Base-by-base conservation (phyloP, 345 rosid genomes). In the Eucalyptus polybractea region DNA sequence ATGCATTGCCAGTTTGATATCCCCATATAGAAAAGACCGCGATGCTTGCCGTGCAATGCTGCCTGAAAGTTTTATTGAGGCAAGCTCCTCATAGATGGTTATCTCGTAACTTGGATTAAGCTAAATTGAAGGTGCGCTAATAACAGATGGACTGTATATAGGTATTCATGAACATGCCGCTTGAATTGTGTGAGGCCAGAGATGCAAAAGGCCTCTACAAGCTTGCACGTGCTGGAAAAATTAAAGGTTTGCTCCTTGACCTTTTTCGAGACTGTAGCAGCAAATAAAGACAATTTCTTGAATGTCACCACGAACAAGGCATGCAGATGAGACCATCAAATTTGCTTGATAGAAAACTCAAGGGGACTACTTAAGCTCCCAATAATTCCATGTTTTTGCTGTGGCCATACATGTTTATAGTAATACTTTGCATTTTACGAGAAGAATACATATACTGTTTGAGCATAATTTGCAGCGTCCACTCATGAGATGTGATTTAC, bases 161-260 rank as follows among this genome's bases (percentile, higher is more conserved):
- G 99, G 99, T 97, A 87, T 97, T 91, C 92, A 96, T 97, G 99
- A 95, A 97, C 92, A 95, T 95, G 95, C 95, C 99, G 86, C 91
- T 95, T 86, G 93, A 92, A 89, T 89, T 97, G 90, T 97, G 99
- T 37, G 98, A 97, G 91, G 93, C 95, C 86, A 96, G 99, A 92
- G 99, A 97, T 90, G 91, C 97, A 6, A 97, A 97, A 93, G 99
- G 97, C 47, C 93, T 97, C 86, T 97, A 97, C 94, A 97, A 96
- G 95, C 97, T 97, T 72, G 98, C 99, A 10, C 98, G 98, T 83
- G 97, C 97, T 2, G 98, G 98, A 90, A 97, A 96, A 93, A 96
- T 97, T 88, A 97, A 95, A 95, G 98, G 98, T 95, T 29, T 86
- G 90, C 45, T 58, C 40, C 69, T 54, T 31, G 81, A 44, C 27